These are phyloP conservation scores for Claviceps purpurea DNA, from an alignment of 2,329 filamentous ascomycete genomes.

Conservation along the genomic window DNA sequence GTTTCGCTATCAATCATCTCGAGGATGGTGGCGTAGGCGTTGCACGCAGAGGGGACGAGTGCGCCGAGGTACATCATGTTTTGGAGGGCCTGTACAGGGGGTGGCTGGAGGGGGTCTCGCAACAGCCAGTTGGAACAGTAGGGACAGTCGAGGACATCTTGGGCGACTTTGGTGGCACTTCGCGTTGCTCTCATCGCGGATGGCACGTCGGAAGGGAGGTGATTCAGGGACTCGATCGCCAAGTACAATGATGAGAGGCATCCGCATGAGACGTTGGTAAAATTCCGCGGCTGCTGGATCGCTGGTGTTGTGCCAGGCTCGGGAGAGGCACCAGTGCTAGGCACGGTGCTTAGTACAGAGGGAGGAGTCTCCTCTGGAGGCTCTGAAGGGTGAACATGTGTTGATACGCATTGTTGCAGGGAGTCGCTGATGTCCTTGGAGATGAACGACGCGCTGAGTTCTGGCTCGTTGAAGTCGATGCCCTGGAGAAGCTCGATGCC, in stretches of 20 bases:
- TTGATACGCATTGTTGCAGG: slow-evolving; percentile 14
- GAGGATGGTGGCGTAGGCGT: slow-evolving; percentile 24
- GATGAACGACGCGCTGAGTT: slow-evolving; percentile 12
- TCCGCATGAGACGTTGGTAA: slow-evolving; percentile 25
- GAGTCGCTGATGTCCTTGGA: slow-evolving; percentile 18
- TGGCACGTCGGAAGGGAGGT: slow-evolving; percentile 30
- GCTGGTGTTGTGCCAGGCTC: slow-evolving; percentile 1
- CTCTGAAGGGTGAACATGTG: slow-evolving; percentile 9
- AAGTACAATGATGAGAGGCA: slow-evolving; percentile 38
- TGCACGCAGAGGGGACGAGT: slow-evolving; percentile 36
- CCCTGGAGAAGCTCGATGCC: slow-evolving; percentile 17
- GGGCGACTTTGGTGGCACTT: slow-evolving; percentile 32
- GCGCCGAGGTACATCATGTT: slow-evolving; percentile 46
- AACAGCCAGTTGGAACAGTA: slow-evolving; percentile 30
- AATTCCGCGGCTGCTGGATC: slow-evolving; percentile 8
- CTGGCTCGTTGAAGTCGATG: slow-evolving; percentile 21
- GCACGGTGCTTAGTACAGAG: slow-evolving; percentile 13
- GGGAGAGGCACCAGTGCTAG: slow-evolving; percentile 8
- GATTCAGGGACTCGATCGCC: slow-evolving; percentile 35
- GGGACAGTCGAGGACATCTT: slow-evolving; percentile 37
- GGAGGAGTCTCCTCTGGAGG: slow-evolving; percentile 10
- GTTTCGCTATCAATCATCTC: slow-evolving; percentile 40
- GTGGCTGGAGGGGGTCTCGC: slow-evolving; percentile 19
- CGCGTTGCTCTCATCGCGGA: slow-evolving; percentile 35
- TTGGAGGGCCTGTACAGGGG: slow-evolving; percentile 38